Percentiles rank a stretch among this genome's conserved stretches.
These are phyloP conservation scores for Boletus pseudo-olivaceus DNA, from an alignment of 768 basidiomycete genomes.

Conservation along the genomic window DNA sequence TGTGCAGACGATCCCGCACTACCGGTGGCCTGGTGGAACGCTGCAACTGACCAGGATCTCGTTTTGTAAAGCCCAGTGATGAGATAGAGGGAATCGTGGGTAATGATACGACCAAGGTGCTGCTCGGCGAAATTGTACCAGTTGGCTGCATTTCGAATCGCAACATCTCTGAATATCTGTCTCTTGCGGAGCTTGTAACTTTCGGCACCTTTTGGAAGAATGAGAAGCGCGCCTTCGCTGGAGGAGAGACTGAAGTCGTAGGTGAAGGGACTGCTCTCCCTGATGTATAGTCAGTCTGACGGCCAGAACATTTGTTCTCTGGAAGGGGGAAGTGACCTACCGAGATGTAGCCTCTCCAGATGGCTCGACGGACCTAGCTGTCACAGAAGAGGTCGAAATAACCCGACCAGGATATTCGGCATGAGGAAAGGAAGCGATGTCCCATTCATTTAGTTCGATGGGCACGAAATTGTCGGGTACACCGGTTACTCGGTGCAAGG, in stretches of 20 bases:
- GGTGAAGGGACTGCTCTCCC: background rate
- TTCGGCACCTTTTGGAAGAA: slow-evolving; percentile 29
- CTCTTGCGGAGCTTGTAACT: slow-evolving; percentile 19
- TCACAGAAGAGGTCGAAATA: slow-evolving; percentile 14
- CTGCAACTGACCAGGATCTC: slow-evolving; percentile 28
- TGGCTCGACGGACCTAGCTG: background rate
- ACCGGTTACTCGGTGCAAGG: slow-evolving; percentile 4
- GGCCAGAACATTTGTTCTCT: background rate
- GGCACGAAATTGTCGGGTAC: slow-evolving; percentile 30
- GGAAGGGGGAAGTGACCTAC: background rate
- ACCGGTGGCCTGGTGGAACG: slow-evolving; percentile 4
- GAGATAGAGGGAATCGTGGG: slow-evolving; percentile 21
- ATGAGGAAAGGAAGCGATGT: slow-evolving; percentile 4
- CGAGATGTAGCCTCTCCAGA: background rate
- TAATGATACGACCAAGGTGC: slow-evolving; percentile 8
- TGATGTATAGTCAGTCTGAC: background rate
- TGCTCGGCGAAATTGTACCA: slow-evolving; percentile 29
- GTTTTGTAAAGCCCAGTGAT: slow-evolving; percentile 17
- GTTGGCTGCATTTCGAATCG: slow-evolving; percentile 14
- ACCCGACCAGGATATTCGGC: slow-evolving; percentile 12
- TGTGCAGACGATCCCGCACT: background rate
- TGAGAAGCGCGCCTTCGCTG: slow-evolving; percentile 28
- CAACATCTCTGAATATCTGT: slow-evolving; percentile 17
- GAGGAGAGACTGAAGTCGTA: slow-evolving; percentile 11
- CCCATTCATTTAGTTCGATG: slow-evolving; percentile 9